A percentile compares a stretch with the other conserved stretches of the same genome.
Conservation (phyloP, 78 protist species). For the Chrysochromulina parva region DNA sequence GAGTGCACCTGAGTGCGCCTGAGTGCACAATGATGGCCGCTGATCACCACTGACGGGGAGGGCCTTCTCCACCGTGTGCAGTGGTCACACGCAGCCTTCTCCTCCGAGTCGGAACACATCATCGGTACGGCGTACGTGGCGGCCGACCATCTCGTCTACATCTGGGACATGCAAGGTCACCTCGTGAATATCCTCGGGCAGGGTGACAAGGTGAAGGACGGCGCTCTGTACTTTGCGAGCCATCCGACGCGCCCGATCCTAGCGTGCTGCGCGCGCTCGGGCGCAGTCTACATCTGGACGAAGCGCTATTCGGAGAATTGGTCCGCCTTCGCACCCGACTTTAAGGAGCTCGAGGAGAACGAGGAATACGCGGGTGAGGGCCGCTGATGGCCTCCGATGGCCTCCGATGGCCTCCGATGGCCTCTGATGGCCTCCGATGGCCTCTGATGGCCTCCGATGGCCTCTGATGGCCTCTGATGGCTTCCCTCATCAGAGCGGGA, state of each 20-base stretch:
- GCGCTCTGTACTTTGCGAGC: constrained; percentile 7
- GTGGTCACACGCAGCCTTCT: neutral
- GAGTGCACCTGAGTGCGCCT: too few relatives aligned
- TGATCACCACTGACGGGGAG: too few relatives aligned
- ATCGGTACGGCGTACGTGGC: neutral
- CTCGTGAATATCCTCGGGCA: neutral
- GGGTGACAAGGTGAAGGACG: constrained; percentile 18
- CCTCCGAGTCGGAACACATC: neutral
- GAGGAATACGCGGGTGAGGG: neutral
- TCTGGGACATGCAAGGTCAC: constrained; percentile 8
- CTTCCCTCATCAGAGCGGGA: constrained; percentile 14
- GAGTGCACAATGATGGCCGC: too few relatives aligned
- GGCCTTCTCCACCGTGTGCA: too few relatives aligned
- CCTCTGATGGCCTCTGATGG: too few relatives aligned
- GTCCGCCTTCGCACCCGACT: constrained; percentile 46
- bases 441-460: too few relatives aligned
- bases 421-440: too few relatives aligned
- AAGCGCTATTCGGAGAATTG: constrained; percentile 42
- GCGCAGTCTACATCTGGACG: constrained; percentile 29
- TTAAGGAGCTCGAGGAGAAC: constrained; percentile 49
- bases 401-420: too few relatives aligned
- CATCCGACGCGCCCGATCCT: constrained; percentile 33
- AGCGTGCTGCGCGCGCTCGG: neutral
- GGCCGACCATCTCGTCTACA: neutral
- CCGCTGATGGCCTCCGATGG: too few relatives aligned